These are phyloP conservation scores for Arabis hirsuta DNA, from an alignment of 345 rosid species.

Conservation along the genomic window DNA sequence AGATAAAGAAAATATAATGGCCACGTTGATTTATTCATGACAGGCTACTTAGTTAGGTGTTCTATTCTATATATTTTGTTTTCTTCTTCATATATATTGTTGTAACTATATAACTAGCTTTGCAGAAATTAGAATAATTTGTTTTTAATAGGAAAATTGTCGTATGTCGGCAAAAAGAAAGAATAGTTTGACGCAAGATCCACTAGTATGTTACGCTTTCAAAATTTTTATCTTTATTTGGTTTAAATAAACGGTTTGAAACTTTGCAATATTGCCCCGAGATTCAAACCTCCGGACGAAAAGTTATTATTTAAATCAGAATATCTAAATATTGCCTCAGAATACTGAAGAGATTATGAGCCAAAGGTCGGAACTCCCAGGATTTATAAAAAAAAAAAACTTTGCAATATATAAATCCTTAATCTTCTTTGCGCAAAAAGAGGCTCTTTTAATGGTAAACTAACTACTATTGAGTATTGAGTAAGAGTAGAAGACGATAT, in stretches of 20 bases:
- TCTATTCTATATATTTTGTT: constrained; percentile 13
- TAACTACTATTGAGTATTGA: not conserved
- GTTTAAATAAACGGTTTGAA: too few species aligned
- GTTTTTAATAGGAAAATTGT: not conserved
- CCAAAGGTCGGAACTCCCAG: too few species aligned
- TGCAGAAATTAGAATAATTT: not conserved
- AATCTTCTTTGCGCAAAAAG: too few species aligned
- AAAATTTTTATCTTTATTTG: too few species aligned
- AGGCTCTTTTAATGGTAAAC: not conserved
- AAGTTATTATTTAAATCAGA: too few species aligned
- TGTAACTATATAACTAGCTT: not conserved
- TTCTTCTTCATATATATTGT: constrained; percentile 1
- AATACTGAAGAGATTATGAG: too few species aligned
- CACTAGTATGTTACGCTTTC: not conserved
- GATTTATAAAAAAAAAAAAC: too few species aligned
- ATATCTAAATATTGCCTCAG: too few species aligned
- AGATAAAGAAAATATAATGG: constrained; percentile 25
- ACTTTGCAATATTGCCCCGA: too few species aligned
- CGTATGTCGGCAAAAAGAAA: constrained; percentile 14
- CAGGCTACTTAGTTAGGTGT: not conserved
- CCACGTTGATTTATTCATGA: constrained; percentile 19
- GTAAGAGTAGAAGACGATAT: constrained; percentile 3
- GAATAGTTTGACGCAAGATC: constrained; percentile 10
- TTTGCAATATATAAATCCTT: too few species aligned
- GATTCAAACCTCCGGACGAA: too few species aligned